Evolutionary conservation across 2,329 filamentous ascomycete genomes (phyloP).

Genomic region (Cordyceps cateniannulata): DNA sequence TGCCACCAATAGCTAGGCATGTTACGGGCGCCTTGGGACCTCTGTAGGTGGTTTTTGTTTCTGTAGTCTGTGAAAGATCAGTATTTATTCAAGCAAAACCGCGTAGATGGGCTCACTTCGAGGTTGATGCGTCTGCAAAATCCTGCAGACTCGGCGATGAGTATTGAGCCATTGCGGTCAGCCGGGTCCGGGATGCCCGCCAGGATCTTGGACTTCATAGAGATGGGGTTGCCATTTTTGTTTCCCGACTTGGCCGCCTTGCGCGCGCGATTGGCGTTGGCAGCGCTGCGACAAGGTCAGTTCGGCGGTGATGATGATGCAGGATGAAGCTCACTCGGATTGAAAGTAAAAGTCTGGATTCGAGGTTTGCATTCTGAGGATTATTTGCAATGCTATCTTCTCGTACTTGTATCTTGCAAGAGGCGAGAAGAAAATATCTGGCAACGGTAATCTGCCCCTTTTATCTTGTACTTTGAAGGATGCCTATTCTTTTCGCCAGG

Average conservation of each 20-base stretch:
- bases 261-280: slow-evolving; percentile 43
- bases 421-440: not conserved
- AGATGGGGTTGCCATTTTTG: slow-evolving; percentile 73
- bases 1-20: slow-evolving; percentile 61
- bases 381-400: not conserved
- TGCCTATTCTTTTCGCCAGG: slow-evolving; percentile 10
- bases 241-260: slow-evolving; percentile 69
- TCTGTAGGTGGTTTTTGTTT: slow-evolving; percentile 45
- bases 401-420: not conserved
- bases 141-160: slow-evolving; percentile 83
- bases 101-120: slow-evolving; percentile 48
- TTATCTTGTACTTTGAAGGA: not conserved
- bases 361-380: slow-evolving; percentile 48
- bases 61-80: slow-evolving; percentile 22
- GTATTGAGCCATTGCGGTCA: slow-evolving; percentile 52
- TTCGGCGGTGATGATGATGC: slow-evolving; percentile 21
- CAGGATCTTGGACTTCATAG: slow-evolving; percentile 78
- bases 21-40: slow-evolving; percentile 77
- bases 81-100: not conserved
- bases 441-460: not conserved
- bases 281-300: slow-evolving; percentile 32
- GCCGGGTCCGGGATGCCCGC: slow-evolving; percentile 63
- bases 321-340: slow-evolving; percentile 60
- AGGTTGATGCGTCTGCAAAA: slow-evolving; percentile 66
- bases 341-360: slow-evolving; percentile 86